Evolutionary conservation across 1,284 basidiomycete species (phyloP).

Genomic region (Phenoliferia sp.): DNA sequence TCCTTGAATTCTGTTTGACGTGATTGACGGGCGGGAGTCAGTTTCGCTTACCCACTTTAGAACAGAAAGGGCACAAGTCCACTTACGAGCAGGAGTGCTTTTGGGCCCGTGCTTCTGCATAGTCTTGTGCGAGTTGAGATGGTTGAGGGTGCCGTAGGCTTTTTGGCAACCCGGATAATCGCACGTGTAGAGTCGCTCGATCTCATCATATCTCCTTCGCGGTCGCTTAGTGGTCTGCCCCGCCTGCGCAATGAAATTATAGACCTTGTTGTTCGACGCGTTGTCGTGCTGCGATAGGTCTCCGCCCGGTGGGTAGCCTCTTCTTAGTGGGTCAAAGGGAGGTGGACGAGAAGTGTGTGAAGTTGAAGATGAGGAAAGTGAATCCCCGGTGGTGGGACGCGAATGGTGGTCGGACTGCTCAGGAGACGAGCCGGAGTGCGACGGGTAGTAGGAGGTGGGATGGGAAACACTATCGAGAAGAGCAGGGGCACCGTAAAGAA

Average conservation of each 20-base stretch:
- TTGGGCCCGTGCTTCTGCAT: slow-evolving; percentile 88
- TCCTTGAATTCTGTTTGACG: slow-evolving; percentile 82
- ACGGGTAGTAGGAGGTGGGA: not conserved
- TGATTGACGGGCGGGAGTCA: slow-evolving; percentile 2
- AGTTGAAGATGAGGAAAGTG: not conserved
- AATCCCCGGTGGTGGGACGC: slow-evolving; percentile 3
- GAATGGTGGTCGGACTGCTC: not conserved
- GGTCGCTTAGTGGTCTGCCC: slow-evolving; percentile 74
- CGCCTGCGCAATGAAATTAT: slow-evolving; percentile 70
- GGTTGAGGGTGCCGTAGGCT: slow-evolving; percentile 60
- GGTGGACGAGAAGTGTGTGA: not conserved
- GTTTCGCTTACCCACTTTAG: too few relatives aligned
- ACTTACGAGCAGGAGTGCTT: slow-evolving; percentile 72
- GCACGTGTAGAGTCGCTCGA: slow-evolving; percentile 84
- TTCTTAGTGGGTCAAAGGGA: not conserved
- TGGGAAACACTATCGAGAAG: not conserved
- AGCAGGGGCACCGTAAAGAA: slow-evolving; percentile 21
- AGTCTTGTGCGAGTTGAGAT: slow-evolving; percentile 84
- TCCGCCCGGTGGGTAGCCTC: not conserved
- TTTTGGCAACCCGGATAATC: slow-evolving; percentile 76
- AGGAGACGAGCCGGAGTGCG: not conserved
- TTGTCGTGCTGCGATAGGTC: not conserved
- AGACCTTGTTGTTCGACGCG: slow-evolving; percentile 39
- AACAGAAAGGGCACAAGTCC: not conserved
- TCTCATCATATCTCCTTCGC: slow-evolving; percentile 78